Percentiles rank a stretch among this genome's conserved stretches.
Conservation (phyloP, 306 rosid genomes). For the Cucurbita moschata region DNA sequence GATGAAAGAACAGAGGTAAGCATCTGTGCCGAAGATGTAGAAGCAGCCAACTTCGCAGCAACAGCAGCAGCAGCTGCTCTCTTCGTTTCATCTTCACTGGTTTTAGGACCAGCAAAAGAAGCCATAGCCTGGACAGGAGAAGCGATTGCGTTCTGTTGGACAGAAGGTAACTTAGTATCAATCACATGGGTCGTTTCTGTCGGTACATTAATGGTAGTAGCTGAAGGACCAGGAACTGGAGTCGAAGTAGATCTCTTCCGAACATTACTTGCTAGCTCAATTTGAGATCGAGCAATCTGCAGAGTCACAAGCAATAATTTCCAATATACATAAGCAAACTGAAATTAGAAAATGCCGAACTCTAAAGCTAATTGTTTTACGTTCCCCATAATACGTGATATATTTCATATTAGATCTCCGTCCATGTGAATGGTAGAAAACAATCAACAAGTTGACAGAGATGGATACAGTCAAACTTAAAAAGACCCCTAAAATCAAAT, state of each 20-base stretch:
- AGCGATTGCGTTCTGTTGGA: slow-evolving; percentile 22
- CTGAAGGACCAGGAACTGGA: slow-evolving; percentile 5
- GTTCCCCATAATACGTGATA: background rate
- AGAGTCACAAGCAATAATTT: slow-evolving; percentile 6
- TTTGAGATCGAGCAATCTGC: slow-evolving; percentile 55
- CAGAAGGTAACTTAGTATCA: slow-evolving; percentile 30
- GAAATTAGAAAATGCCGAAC: background rate
- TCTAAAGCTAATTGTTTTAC: background rate
- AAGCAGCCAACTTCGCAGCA: slow-evolving; percentile 92
- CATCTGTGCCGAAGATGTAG: slow-evolving; percentile 86
- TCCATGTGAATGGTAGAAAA: background rate
- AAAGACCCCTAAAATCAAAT: background rate
- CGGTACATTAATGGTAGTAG: slow-evolving; percentile 13
- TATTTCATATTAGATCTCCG: background rate
- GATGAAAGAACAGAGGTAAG: slow-evolving; percentile 76
- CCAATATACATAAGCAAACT: background rate
- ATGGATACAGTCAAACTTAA: background rate
- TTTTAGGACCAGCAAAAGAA: slow-evolving; percentile 40
- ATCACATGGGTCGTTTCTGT: slow-evolving; percentile 23
- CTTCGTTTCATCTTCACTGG: slow-evolving; percentile 65
- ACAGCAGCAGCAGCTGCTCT: slow-evolving; percentile 78
- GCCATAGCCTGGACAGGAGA: slow-evolving; percentile 26
- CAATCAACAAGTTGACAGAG: background rate
- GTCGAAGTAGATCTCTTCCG: slow-evolving; percentile 29
- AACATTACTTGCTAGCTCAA: slow-evolving; percentile 41